Conservation (phyloP, 2,329 filamentous ascomycete genomes). For the Fusarium armeniacum region DNA sequence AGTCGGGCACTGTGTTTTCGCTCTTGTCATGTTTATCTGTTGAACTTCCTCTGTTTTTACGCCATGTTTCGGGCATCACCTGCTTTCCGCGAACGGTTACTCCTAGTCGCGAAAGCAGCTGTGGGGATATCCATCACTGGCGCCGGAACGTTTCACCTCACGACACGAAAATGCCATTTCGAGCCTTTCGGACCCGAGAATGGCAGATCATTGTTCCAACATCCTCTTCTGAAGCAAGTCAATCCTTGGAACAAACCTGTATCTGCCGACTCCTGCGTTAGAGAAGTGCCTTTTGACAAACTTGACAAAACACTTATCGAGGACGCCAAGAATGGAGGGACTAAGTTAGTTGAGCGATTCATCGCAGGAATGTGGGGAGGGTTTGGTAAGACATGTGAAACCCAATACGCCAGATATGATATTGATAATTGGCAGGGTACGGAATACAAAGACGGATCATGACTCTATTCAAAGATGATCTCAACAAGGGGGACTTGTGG, state of each 20-base stretch:
- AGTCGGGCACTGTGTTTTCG: no score
- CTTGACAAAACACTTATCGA: constrained; percentile 23
- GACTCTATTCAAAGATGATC: constrained; percentile 23
- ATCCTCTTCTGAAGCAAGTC: constrained; percentile 30
- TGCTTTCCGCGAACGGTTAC: background rate
- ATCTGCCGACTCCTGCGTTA: constrained; percentile 40
- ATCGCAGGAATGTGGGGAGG: constrained; percentile 41
- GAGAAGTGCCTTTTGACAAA: constrained; percentile 21
- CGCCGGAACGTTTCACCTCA: constrained; percentile 25
- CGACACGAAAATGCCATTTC: constrained; percentile 40
- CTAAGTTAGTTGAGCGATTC: constrained; percentile 35
- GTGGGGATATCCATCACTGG: constrained; percentile 17
- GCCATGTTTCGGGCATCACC: background rate
- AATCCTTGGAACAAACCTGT: constrained; percentile 44
- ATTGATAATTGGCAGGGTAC: background rate
- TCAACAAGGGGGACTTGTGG: constrained; percentile 34
- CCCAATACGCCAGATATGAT: rapidly evolving
- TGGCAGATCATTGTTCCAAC: constrained; percentile 19
- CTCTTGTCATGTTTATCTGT: no score
- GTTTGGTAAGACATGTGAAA: constrained; percentile 15
- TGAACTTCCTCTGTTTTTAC: rapidly evolving
- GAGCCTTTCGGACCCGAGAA: constrained; percentile 37
- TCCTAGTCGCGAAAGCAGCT: constrained; percentile 1
- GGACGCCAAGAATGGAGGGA: constrained; percentile 37
- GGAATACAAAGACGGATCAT: constrained; percentile 34